phyloP scores from a whole-genome alignment of 2,329 filamentous ascomycete genomes.

The Ceratocystis diversiconidia region DNA sequence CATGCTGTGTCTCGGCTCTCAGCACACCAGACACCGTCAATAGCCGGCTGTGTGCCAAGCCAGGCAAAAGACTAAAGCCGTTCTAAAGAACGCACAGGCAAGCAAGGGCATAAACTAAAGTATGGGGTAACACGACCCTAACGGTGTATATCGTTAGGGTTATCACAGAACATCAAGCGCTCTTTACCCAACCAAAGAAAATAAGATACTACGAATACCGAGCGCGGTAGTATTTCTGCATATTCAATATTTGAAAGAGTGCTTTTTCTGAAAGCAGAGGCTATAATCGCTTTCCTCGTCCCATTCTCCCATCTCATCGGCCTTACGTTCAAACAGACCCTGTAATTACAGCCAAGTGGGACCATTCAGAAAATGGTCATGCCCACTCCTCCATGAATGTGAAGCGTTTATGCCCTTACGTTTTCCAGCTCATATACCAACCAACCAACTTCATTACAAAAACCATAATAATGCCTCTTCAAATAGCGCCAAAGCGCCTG shows the following conservation, averaged over 20 bases:
- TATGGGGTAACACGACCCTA: neutral
- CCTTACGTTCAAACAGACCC: neutral
- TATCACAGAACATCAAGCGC: neutral
- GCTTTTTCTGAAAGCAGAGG: too few species aligned
- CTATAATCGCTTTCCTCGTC: neutral
- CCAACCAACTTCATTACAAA: neutral
- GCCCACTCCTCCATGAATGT: neutral
- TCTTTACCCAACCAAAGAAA: too few species aligned
- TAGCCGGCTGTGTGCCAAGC: conserved; percentile 6
- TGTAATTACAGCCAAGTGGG: neutral
- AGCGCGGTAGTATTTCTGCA: too few species aligned
- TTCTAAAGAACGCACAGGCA: neutral
- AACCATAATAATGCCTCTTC: neutral
- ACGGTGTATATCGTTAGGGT: neutral
- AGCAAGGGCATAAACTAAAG: neutral
- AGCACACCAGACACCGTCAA: conserved; percentile 5
- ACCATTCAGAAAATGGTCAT: neutral
- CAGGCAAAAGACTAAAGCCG: neutral
- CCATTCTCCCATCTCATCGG: neutral
- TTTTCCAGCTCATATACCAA: neutral
- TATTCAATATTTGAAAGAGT: too few species aligned
- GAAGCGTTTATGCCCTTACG: neutral
- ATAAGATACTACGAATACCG: too few species aligned
- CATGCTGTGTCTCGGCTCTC: conserved; percentile 8
- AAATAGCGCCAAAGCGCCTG: neutral